Evolutionary conservation across 306 rosid species (phyloP), one percentile per base, ranked within the genome.

Genomic region (Potentilla sterilis): DNA sequence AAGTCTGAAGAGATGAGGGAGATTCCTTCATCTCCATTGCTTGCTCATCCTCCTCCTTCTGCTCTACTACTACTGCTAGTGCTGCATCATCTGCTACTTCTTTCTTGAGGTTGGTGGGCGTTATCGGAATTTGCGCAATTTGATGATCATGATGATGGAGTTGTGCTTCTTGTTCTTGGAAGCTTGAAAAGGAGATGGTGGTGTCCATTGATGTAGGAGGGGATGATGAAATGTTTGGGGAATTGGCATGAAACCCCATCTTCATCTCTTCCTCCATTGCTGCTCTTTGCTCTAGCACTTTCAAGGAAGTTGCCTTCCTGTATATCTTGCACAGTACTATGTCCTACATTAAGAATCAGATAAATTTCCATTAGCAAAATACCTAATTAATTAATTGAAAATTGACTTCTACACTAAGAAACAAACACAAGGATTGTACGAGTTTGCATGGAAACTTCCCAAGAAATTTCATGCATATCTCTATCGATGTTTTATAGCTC

Each of bases 281-380:
- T 76, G 97, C 97, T 52, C 97, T 95, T 78, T 92, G 91, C 81
- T 95, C 99, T 12, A 95, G 67, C 51, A 89, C 99, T 73, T 95
- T 95, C 96, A 95, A 85, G 0, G 99, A 92, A 74, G 99, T 95
- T 70, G 99, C 99, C 86, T 95, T 95, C 77, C 95, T 71, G 22
- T 95, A 95, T 70, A 95, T 91, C 85, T 92, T 95, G 88, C 99
- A 95, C 34, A 95, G 55, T 14, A 95, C 99, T 38, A 90, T 84
- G 71, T 95, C 97, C 98, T 95, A 86, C 77, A 63, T 67, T 67
- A 19, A 9, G 9, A 10, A 24, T 3, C 75, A 18, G 41, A 18
- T 13, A 21, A 55, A 19, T 16, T 9, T 14, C 49, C 61, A 69
- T 76, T 42, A 54, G 66, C 13, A 51, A 51, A 10, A 18, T 9